Evolutionary conservation across 73 alveolate species (phyloP).

Genomic region (Paramecium caudatum): DNA sequence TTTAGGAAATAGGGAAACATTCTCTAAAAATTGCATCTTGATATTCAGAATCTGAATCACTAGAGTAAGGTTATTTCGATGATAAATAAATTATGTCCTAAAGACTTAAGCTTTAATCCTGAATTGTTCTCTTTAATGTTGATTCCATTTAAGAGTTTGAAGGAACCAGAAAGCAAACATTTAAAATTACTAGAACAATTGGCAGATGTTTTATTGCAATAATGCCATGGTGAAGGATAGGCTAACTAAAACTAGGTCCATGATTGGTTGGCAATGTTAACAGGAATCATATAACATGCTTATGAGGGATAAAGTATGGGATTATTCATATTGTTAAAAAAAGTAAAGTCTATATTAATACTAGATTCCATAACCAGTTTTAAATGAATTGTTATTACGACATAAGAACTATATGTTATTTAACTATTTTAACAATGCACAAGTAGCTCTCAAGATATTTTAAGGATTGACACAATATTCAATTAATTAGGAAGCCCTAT

Average conservation of each 20-base stretch:
- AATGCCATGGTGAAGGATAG: slow-evolving; percentile 33
- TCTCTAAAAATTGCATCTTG: background rate
- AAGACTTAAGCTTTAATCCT: slow-evolving; percentile 61
- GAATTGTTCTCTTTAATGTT: slow-evolving; percentile 30
- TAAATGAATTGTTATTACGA: background rate
- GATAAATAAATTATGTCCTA: slow-evolving; percentile 47
- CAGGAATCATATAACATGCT: slow-evolving; percentile 17
- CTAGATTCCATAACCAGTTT: background rate
- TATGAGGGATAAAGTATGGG: slow-evolving; percentile 35
- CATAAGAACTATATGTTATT: slow-evolving; percentile 4
- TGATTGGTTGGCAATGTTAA: slow-evolving; percentile 26
- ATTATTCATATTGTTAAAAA: background rate
- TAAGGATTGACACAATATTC: background rate
- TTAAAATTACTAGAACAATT: background rate
- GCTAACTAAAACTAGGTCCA: slow-evolving; percentile 22
- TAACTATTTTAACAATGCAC: slow-evolving; percentile 21
- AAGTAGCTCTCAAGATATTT: slow-evolving; percentile 48
- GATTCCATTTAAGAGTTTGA: slow-evolving; percentile 1
- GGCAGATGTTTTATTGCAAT: background rate
- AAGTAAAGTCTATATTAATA: background rate
- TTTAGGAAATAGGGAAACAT: slow-evolving; percentile 31
- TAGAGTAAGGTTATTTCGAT: background rate
- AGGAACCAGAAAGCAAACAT: background rate
- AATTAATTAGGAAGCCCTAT: background rate
- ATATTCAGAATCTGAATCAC: background rate